These are phyloP conservation scores for Glomus cerebriforme DNA, from an alignment of 192 early-diverging fungal genomes.

Conservation along the genomic window DNA sequence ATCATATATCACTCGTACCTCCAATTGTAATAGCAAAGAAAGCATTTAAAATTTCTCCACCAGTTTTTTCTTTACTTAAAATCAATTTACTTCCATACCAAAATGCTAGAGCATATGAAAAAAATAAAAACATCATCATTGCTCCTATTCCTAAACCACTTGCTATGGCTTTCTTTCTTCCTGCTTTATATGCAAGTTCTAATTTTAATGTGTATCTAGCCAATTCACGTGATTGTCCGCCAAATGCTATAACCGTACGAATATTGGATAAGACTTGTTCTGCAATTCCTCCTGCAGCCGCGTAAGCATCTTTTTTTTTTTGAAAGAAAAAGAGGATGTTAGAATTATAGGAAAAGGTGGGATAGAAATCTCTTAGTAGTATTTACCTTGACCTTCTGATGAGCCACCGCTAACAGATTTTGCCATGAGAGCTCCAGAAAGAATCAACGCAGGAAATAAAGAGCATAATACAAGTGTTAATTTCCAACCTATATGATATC, in stretches of 20 bases:
- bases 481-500: conserved; percentile 8
- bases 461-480: conserved; percentile 36
- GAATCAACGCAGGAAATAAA: conserved; percentile 15
- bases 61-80: conserved; percentile 39
- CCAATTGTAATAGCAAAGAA: conserved; percentile 89
- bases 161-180: conserved; percentile 59
- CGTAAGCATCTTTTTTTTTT: conserved; percentile 66
- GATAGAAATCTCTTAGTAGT: conserved; percentile 3
- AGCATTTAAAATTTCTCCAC: conserved; percentile 69
- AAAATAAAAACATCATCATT: conserved; percentile 73
- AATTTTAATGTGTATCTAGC: conserved; percentile 63
- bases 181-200: conserved; percentile 58
- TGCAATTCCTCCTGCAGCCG: conserved; percentile 79
- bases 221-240: conserved; percentile 71
- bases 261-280: conserved; percentile 81
- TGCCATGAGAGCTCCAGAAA: conserved; percentile 40
- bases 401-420: conserved; percentile 51
- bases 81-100: conserved; percentile 69
- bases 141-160: conserved; percentile 64
- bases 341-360: background rate
- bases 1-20: conserved; percentile 40
- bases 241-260: conserved; percentile 85
- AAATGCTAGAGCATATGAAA: conserved; percentile 78
- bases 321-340: background rate
- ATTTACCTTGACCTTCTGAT: conserved; percentile 41